Percentiles rank a stretch among this genome's conserved stretches.
phyloP scores from a whole-genome alignment of 805 yeast genomes.

The Yamadazyma kitorensis region DNA sequence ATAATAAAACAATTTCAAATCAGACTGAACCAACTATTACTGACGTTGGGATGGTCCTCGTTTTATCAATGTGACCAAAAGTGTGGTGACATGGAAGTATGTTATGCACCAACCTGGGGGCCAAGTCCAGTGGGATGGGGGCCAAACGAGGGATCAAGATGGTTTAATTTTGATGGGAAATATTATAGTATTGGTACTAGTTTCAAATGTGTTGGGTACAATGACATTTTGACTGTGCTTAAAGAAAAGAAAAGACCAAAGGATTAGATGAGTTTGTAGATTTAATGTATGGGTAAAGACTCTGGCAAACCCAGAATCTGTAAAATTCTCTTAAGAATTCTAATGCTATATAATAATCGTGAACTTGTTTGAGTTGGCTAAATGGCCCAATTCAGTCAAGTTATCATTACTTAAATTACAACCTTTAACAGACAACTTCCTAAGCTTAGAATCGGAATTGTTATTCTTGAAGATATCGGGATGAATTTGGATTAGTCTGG shows the following conservation, averaged over 20 bases:
- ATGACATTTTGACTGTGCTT: slow-evolving; percentile 5
- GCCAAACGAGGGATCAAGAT: slow-evolving; percentile 3
- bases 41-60: slow-evolving; percentile 35
- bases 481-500: slow-evolving; percentile 12
- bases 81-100: slow-evolving; percentile 48
- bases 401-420: slow-evolving; percentile 15
- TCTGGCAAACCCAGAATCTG: too few species aligned
- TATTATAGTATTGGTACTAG: slow-evolving; percentile 13
- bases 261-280: too few species aligned
- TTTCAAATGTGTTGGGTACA: slow-evolving; percentile 15
- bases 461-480: slow-evolving; percentile 12
- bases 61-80: slow-evolving; percentile 38
- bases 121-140: slow-evolving; percentile 53
- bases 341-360: slow-evolving; percentile 9
- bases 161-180: slow-evolving; percentile 14
- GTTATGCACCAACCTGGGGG: slow-evolving; percentile 63
- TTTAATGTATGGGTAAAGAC: too few species aligned
- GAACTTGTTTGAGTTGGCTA: slow-evolving; percentile 8
- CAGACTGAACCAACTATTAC: slow-evolving; percentile 12
- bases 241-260: too few species aligned
- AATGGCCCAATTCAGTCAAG: slow-evolving; percentile 8
- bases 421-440: slow-evolving; percentile 9
- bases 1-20: slow-evolving; percentile 5
- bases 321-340: too few species aligned
- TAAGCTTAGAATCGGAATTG: slow-evolving; percentile 9